Percentiles rank a stretch among this genome's conserved stretches.
Conservation (phyloP, 2,329 filamentous ascomycete genomes). For the Sarocladium kiliense region DNA sequence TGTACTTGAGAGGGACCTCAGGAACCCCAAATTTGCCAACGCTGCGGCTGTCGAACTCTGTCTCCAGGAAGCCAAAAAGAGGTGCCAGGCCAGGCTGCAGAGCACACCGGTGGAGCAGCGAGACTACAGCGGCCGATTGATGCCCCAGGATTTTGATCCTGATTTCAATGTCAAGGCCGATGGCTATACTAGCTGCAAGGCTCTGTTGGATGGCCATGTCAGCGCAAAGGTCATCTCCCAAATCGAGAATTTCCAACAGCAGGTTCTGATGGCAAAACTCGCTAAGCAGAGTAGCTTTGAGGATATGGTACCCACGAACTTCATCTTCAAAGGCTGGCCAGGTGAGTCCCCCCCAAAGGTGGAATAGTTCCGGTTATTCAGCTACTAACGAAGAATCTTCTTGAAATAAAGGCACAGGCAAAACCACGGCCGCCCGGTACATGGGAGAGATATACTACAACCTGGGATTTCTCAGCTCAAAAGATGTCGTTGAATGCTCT, state of each 20-base stretch:
- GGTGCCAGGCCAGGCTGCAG: too few species aligned
- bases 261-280: conserved; percentile 22
- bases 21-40: conserved; percentile 68
- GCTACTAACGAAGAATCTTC: too few species aligned
- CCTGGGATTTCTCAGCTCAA: conserved; percentile 59
- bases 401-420: conserved; percentile 69
- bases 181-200: conserved; percentile 50
- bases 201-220: conserved; percentile 54
- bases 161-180: conserved; percentile 44
- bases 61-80: conserved; percentile 55
- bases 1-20: conserved; percentile 57
- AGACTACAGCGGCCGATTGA: too few species aligned
- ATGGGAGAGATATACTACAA: conserved; percentile 75
- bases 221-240: conserved; percentile 47
- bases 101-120: too few species aligned
- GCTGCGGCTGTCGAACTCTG: conserved; percentile 68
- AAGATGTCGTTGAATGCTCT: conserved; percentile 60
- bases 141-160: conserved; percentile 75
- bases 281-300: conserved; percentile 20
- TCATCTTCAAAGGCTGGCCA: conserved; percentile 62
- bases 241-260: conserved; percentile 50
- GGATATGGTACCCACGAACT: conserved; percentile 57
- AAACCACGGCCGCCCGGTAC: conserved; percentile 66
- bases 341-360: too few species aligned
- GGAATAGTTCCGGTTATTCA: too few species aligned